Percentiles rank a stretch among this genome's conserved stretches.
Evolutionary conservation across 441 rosid genomes (phyloP).

Genomic region (Lepidium campestre): DNA sequence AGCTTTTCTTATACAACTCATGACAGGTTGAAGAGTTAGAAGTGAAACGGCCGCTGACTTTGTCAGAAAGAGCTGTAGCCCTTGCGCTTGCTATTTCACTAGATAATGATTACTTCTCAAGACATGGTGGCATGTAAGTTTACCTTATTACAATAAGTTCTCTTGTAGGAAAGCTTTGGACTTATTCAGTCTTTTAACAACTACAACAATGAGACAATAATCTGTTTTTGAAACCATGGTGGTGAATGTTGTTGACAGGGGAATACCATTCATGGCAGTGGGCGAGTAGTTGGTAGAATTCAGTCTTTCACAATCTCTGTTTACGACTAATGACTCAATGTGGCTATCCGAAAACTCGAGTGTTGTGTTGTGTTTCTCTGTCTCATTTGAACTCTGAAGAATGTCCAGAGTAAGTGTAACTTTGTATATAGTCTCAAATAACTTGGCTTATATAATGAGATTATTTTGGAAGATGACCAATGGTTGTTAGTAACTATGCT

Average conservation of each 20-base stretch:
- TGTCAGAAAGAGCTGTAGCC: constrained; percentile 80
- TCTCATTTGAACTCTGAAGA: background rate
- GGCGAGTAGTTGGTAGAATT: constrained; percentile 38
- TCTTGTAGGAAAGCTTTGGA: background rate
- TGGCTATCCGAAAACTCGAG: background rate
- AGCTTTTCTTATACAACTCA: background rate
- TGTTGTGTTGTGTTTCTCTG: constrained; percentile 4
- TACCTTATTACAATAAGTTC: background rate
- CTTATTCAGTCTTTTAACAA: background rate
- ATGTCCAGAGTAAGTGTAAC: background rate
- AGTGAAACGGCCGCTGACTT: constrained; percentile 58
- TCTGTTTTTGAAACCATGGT: background rate
- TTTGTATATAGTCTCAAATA: background rate
- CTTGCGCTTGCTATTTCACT: constrained; percentile 88
- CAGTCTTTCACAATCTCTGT: background rate
- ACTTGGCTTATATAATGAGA: background rate
- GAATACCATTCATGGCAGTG: constrained; percentile 56
- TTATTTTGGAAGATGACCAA: background rate
- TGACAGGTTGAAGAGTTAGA: constrained; percentile 75
- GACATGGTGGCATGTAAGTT: constrained; percentile 88
- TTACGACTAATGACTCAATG: background rate
- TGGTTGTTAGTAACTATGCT: background rate
- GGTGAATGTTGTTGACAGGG: constrained; percentile 38
- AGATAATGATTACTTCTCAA: constrained; percentile 90
- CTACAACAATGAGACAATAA: background rate